Base-by-base conservation (phyloP, 1,284 basidiomycete species). In the Austroboletus novae-zelandiae region DNA sequence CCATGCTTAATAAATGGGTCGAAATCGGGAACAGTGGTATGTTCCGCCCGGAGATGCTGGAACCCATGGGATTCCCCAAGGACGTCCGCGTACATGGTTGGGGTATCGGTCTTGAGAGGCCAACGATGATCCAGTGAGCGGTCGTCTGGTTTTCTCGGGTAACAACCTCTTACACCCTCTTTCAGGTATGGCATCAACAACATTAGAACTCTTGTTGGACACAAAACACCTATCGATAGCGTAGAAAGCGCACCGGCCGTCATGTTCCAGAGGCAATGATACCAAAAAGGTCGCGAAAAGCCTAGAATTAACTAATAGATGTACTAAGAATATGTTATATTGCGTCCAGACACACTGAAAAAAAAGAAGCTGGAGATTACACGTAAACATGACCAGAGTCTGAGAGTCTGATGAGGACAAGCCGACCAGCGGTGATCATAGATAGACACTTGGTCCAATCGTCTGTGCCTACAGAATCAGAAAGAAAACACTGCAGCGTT, bases 1-100 rank as follows among this genome's bases (percentile, higher is more conserved):
- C 94, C 43, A 86, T 89, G 61, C 79, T 99, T 40, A 79, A 89
- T 66, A 93, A 94, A 67, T 99, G 97, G 95, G 96, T 99, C 43
- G 96, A 99, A 66, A 86, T 91, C 18, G 89, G 89, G 20, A 91
- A 96, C 75, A 96, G 92, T 62, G 97, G 97, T 41, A 97, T 99
- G 90, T 99, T 99, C 87, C 83, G 97, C 35, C 97, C 97, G 3
- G 97, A 99, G 69, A 99, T 99, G 96, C 78, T 99, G 43, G 93
- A 94, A 66, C 94, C 97, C 9, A 99, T 99, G 95, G 97, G 97
- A 39, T 86, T 99, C 65, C 97, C 97, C 3, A 92, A 94, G 59
- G 94, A 95, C 61, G 94, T 99, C 10, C 88, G 95, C 46, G 96
- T 98, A 4, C 89, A 97, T 58, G 97, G 97, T 17, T 99, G 96